A percentile compares a stretch with the other conserved stretches of the same genome.
Evolutionary conservation across 768 basidiomycete species (phyloP).

Genomic region (Tricholoma matsutake): DNA sequence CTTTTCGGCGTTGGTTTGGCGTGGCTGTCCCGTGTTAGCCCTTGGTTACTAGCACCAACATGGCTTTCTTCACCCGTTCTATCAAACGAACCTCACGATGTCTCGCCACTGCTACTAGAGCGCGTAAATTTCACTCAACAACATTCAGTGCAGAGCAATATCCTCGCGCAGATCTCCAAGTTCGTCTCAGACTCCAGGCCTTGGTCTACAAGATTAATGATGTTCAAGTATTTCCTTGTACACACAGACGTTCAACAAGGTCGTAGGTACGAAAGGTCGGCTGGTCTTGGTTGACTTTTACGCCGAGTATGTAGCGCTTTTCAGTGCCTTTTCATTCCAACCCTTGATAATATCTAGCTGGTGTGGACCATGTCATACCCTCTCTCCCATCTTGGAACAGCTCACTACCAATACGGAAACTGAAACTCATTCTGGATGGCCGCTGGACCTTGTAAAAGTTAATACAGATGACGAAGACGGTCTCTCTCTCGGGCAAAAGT

Average conservation of each 20-base stretch:
- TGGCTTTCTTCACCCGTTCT: not conserved
- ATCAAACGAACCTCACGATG: constrained; percentile 3
- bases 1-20: no score
- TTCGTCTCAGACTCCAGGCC: constrained; percentile 22
- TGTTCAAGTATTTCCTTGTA: not conserved
- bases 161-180: constrained; percentile 42
- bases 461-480: constrained; percentile 59
- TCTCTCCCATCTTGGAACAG: constrained; percentile 67
- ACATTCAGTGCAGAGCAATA: constrained; percentile 38
- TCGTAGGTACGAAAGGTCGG: constrained; percentile 39
- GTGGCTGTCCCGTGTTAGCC: not conserved
- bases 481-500: constrained; percentile 44
- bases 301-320: constrained; percentile 56
- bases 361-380: constrained; percentile 73
- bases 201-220: constrained; percentile 12
- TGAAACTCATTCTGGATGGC: constrained; percentile 49
- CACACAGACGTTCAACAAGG: constrained; percentile 37
- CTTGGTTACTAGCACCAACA: not conserved
- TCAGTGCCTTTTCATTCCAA: not conserved
- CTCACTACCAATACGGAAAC: constrained; percentile 43
- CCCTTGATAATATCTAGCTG: constrained; percentile 45
- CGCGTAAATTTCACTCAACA: constrained; percentile 41
- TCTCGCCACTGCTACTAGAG: not conserved
- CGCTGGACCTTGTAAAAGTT: constrained; percentile 71
- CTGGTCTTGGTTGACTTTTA: constrained; percentile 77